Evolutionary conservation across 495 filamentous ascomycete genomes (phyloP), one percentile per base, ranked within the genome.

Genomic region (Aspergillus nidulans): DNA sequence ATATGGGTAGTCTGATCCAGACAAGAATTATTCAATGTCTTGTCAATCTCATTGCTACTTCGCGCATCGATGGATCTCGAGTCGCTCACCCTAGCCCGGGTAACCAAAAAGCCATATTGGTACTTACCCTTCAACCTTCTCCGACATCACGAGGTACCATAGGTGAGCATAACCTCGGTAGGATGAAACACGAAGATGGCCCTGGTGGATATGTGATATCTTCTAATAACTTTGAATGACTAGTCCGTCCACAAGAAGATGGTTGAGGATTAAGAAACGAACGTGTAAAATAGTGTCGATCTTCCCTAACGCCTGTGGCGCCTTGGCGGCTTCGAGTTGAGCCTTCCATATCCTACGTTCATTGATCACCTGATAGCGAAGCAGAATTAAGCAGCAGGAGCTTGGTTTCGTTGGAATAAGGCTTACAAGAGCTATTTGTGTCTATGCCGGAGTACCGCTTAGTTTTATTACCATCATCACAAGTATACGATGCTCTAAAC

Each of bases 81-180:
- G n/a, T n/a, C n/a, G n/a, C n/a, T n/a, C n/a, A n/a, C 38, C 21
- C 39, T 44, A 34, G 10, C 16, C 16, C 18, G 48, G 5, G n/a
- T n/a, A n/a, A 44, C 20, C 45, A 34, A n/a, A 32, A 41, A 45
- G 36, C 41, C 40, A 5, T 21, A 40, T 3, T 25, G 16, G 21
- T 21, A 62, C 65, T 65, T 56, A 68, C 65, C 60, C 55, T 65
- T 65, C 60, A 42, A 58, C 61, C 56, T 58, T 65, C 51, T 68
- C 65, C 51, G 65, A 59, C 63, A 68, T 39, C 13, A n/a, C n/a
- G n/a, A n/a, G n/a, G n/a, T n/a, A n/a, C 42, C 51, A 41, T 40
- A 47, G 34, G 42, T 20, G 16, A 30, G 45, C 39, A 52, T 47
- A 50, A n/a, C n/a, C n/a, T n/a, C n/a, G 39, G 39, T 52, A 28